Evolutionary conservation across 768 basidiomycete species (phyloP).

Genomic region (Rhodotorula diobovata): DNA sequence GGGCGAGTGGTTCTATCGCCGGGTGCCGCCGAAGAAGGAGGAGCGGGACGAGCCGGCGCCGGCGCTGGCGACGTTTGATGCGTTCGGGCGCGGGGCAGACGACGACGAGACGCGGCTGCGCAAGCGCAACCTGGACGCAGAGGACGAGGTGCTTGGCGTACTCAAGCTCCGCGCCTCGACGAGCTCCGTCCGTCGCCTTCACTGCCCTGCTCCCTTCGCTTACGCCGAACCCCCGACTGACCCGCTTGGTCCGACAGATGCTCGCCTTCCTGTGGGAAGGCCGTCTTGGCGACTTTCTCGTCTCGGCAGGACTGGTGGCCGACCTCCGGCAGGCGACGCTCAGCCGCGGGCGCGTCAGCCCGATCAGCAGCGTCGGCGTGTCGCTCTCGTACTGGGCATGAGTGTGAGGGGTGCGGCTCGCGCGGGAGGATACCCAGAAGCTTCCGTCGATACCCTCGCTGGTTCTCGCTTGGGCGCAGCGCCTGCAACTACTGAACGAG

Average conservation of each 20-base stretch:
- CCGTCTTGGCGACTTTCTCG: slow-evolving; percentile 76
- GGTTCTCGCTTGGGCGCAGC: not conserved
- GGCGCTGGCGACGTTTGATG: slow-evolving; percentile 22
- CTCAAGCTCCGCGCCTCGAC: slow-evolving; percentile 86
- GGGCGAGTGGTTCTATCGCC: slow-evolving; percentile 69
- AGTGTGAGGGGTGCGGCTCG: too few relatives aligned
- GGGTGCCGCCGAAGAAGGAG: slow-evolving; percentile 28
- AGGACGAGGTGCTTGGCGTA: slow-evolving; percentile 64
- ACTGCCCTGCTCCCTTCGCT: not conserved
- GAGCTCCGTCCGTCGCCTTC: slow-evolving; percentile 61
- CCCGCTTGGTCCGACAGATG: slow-evolving; percentile 54
- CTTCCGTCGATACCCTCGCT: not conserved
- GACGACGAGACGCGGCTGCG: slow-evolving; percentile 6
- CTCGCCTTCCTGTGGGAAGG: slow-evolving; percentile 92
- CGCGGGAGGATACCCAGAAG: too few relatives aligned
- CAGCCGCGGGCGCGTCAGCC: slow-evolving; percentile 17
- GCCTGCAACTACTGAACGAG: slow-evolving; percentile 62
- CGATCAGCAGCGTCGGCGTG: slow-evolving; percentile 34
- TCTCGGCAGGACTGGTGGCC: slow-evolving; percentile 85
- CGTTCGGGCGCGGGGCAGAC: slow-evolving; percentile 27
- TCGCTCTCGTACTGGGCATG: slow-evolving; percentile 31
- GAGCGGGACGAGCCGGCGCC: not conserved
- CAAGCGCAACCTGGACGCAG: slow-evolving; percentile 24
- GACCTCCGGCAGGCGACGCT: slow-evolving; percentile 55
- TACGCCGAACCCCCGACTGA: not conserved